Evolutionary conservation across 192 early-diverging fungal genomes (phyloP).

Genomic region (Coemansia asiatica): DNA sequence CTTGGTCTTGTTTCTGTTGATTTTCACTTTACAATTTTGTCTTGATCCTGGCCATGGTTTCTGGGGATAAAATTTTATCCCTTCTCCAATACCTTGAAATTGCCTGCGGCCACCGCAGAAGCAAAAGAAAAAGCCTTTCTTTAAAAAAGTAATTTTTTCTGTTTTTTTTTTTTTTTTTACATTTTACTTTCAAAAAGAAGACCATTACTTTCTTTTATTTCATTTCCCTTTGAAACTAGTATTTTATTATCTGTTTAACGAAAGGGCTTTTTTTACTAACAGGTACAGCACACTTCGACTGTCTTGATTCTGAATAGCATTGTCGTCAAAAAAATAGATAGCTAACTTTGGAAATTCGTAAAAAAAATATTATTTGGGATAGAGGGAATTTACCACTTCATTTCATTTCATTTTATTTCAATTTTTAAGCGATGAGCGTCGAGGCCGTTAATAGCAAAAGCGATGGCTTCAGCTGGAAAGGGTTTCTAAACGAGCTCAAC

Average conservation of each 20-base stretch:
- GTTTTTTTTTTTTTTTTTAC: not conserved
- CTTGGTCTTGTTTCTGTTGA: not conserved
- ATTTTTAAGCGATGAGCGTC: slow-evolving; percentile 11
- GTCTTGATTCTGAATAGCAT: not conserved
- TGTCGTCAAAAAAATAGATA: not conserved
- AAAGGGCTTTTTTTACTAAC: not conserved
- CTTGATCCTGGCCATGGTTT: no score
- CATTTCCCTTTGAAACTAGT: not conserved
- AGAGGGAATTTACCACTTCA: no score
- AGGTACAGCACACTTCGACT: not conserved
- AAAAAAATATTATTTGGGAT: no score
- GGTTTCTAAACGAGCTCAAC: slow-evolving; percentile 54
- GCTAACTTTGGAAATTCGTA: no score
- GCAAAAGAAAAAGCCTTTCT: not conserved
- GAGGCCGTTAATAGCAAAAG: not conserved
- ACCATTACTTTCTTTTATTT: not conserved
- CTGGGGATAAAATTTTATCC: no score
- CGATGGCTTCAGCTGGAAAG: slow-evolving; percentile 58
- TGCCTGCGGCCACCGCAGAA: not conserved
- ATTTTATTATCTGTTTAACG: not conserved
- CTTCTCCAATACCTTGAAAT: no score
- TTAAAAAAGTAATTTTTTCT: not conserved
- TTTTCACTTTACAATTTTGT: not conserved
- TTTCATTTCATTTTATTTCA: no score
- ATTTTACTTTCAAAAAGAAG: not conserved